Base-by-base conservation (phyloP, 2,329 filamentous ascomycete species). In the Aspergillus aculeatinus region DNA sequence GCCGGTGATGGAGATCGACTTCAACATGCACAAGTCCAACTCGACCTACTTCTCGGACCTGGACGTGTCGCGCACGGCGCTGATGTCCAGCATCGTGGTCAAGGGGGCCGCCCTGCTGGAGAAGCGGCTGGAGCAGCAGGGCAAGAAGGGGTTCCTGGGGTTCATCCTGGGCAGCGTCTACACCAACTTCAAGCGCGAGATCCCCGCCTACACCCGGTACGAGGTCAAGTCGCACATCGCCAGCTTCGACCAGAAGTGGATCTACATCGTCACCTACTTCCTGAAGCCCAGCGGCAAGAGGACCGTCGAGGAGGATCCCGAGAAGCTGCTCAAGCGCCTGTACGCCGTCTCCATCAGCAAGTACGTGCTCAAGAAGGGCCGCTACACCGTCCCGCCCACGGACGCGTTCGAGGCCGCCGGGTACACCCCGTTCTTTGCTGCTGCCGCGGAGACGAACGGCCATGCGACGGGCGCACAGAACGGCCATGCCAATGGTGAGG, bases 41-140 rank as follows among this genome's bases (percentile, higher is more conserved):
- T 85, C 84, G 63, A 95, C 91, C 48, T 96, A 95, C 80, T 95
- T 95, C 74, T 81, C 87, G 68, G 91, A 96, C 75, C 86, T 94
- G 63, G 91, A 96, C 76, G 85, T 93, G 58, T 87, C 88, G 48
- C 88, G 94, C 51, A 89, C 89, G 0, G 89, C 95, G 63, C 84
- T 94, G 14, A 85, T 95, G 57, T 87, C 87, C 55, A 85, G 85
- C 68, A 78, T 92, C 4, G 76, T 87, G 42, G 82, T 82, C 16
- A 81, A 82, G 0, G 86, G 85, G 2, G 79, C 87, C 63, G 74
- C 77, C 25, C 73, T 76, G 19, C 75, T 86, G 42, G 74, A 79
- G 64, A 74, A 79, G 21, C 75, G 72, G 79, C 80, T 88, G 63
- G 74, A 79, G 19, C 72, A 72, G n/a, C 76, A 86, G 47, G 74